Conservation (phyloP, 306 rosid genomes). For the Quercus mongolica region DNA sequence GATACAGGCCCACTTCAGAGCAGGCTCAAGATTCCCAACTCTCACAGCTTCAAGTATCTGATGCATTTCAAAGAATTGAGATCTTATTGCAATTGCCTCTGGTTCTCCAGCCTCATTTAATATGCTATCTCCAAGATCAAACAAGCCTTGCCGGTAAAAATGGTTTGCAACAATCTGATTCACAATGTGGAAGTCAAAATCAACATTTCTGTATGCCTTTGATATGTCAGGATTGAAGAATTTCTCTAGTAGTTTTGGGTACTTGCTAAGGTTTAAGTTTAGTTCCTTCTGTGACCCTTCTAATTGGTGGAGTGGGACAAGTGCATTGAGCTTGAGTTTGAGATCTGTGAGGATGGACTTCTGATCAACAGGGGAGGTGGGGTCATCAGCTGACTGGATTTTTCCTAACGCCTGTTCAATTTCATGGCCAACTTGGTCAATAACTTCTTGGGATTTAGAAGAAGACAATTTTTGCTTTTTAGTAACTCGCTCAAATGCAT, state of each 20-base stretch:
- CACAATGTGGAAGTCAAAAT: conserved; percentile 60
- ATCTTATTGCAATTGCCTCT: conserved; percentile 44
- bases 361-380: conserved; percentile 40
- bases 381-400: conserved; percentile 48
- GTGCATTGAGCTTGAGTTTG: conserved; percentile 49
- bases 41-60: conserved; percentile 64
- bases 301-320: conserved; percentile 51
- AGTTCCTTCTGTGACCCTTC: conserved; percentile 74
- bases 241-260: conserved; percentile 61
- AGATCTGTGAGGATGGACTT: conserved; percentile 59
- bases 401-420: conserved; percentile 57
- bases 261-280: conserved; percentile 52
- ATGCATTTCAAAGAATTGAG: conserved; percentile 68
- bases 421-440: conserved; percentile 65
- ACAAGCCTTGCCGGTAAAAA: conserved; percentile 63
- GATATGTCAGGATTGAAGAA: conserved; percentile 68
- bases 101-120: conserved; percentile 65
- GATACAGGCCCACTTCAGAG: conserved; percentile 64
- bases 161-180: conserved; percentile 70
- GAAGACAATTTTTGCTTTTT: conserved; percentile 86
- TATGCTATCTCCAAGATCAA: conserved; percentile 77
- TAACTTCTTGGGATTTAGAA: conserved; percentile 71
- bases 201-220: conserved; percentile 77
- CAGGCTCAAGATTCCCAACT: conserved; percentile 68
- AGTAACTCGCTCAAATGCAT: conserved; percentile 77